Percentiles rank a stretch among this genome's conserved stretches.
Evolutionary conservation across 169 alveolate species (phyloP).

Genomic region (Plasmodium coatneyi): DNA sequence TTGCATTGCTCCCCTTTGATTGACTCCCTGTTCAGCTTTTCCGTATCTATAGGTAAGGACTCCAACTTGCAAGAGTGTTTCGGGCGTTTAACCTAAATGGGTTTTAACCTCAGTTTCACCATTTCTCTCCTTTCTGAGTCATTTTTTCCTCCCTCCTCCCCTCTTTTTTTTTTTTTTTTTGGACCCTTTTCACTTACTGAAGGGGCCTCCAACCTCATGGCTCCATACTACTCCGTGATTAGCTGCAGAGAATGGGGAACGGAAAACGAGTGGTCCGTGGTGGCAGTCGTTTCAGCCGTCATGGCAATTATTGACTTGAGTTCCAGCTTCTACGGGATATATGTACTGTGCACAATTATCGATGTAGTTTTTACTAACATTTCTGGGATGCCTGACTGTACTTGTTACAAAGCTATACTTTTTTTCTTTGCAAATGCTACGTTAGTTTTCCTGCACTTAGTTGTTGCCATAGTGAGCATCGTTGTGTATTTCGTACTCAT

Average conservation of each 20-base stretch:
- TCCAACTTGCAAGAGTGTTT: background rate
- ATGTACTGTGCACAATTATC: constrained; percentile 51
- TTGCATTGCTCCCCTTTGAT: constrained; percentile 80
- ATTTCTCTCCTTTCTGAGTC: background rate
- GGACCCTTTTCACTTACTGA: background rate
- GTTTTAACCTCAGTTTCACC: background rate
- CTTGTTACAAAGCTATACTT: constrained; percentile 52
- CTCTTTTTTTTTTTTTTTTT: background rate
- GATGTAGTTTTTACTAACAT: constrained; percentile 27
- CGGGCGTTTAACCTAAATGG: background rate
- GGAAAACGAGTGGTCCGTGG: constrained; percentile 82
- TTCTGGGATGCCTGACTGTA: constrained; percentile 41
- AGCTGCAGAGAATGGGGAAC: constrained; percentile 78
- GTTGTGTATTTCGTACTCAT: constrained; percentile 52
- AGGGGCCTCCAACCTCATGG: constrained; percentile 67
- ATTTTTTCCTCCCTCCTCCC: background rate
- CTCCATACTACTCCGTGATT: constrained; percentile 56
- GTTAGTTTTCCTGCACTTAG: constrained; percentile 77
- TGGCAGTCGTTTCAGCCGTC: constrained; percentile 78
- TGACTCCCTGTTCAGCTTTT: constrained; percentile 77
- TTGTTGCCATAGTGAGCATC: constrained; percentile 77
- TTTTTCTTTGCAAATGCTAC: constrained; percentile 79
- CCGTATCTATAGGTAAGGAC: constrained; percentile 78
- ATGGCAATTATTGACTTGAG: constrained; percentile 79
- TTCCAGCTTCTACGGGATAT: constrained; percentile 73